Base-by-base conservation (phyloP, 208 protist genomes). In the Wallacemonas sp. region DNA sequence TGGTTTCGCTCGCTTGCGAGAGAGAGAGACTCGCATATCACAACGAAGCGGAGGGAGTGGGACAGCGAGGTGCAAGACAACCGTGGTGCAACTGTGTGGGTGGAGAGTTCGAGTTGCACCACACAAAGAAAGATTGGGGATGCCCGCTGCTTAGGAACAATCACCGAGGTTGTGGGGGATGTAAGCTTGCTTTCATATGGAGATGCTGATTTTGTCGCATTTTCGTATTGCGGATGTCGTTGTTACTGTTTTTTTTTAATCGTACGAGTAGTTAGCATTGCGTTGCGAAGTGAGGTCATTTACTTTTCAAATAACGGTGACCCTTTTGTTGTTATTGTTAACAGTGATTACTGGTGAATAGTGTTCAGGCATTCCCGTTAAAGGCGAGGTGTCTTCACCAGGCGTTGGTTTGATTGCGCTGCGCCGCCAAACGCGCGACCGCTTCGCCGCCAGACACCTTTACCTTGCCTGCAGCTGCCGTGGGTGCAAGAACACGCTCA, bases 401-500 rank as follows among this genome's bases (percentile, higher is more conserved):
- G n/a, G 52, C 5, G 14, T 23, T 61, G 24, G 48, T 69, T 49
- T 69, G 48, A 12, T 61, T 60, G 49, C 46, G 46, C 49, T 69
- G 52, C 38, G 44, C 52, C 3, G 52, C 24, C 16, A 55, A 23
- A 6, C 36, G 38, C 6, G 64, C 49, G 4, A 69, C 34, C 30
- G 68, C 61, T 0, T 48, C 61, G 5, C 61, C 60, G 19, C 68
- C 61, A 30, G 49, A 11, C 30, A 66, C 48, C 60, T 41, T 49
- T 2, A 52, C 27, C 41, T 65, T 63, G 30, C 8, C 38, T 4
- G 29, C n/a, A 6, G 39, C 52, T 3, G n/a, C n/a, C n/a, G 29
- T 48, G 2, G 44, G 19, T 8, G 2, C 41, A 5, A 69, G 17
- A n/a, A 26, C 34, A 3, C 64, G 64, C 48, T 87, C 87, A n/a